Evolutionary conservation across 306 rosid species (phyloP).

Genomic region (Hippophae rhamnoides): DNA sequence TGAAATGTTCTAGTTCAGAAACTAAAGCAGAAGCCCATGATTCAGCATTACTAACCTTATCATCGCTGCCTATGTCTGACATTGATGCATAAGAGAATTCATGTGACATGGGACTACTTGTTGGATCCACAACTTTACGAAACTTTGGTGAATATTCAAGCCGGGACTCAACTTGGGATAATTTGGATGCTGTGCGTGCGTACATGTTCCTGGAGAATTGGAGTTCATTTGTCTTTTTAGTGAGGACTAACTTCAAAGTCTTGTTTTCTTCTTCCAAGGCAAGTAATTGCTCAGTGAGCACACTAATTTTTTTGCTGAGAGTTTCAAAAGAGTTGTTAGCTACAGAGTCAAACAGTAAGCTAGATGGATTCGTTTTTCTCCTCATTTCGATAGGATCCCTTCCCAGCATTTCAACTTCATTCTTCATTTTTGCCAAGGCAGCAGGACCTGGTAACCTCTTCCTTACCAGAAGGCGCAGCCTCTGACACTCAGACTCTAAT

Average conservation of each 20-base stretch:
- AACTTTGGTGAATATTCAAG: constrained; percentile 39
- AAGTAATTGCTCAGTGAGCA: constrained; percentile 44
- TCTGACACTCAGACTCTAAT: constrained; percentile 90
- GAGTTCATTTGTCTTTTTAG: constrained; percentile 55
- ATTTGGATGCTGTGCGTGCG: constrained; percentile 48
- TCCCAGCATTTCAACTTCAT: constrained; percentile 74
- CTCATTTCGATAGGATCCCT: constrained; percentile 45
- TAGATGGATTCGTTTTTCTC: constrained; percentile 36
- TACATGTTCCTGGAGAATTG: constrained; percentile 63
- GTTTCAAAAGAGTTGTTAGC: constrained; percentile 44
- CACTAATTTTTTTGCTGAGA: constrained; percentile 29
- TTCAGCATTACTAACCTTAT: constrained; percentile 68
- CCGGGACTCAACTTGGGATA: constrained; percentile 39
- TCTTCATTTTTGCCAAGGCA: constrained; percentile 74
- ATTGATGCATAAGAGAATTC: constrained; percentile 48
- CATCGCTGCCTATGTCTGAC: constrained; percentile 75
- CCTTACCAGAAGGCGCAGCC: constrained; percentile 67
- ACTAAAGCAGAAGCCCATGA: constrained; percentile 74
- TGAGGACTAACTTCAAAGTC: constrained; percentile 52
- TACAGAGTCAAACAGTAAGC: constrained; percentile 35
- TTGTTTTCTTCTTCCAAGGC: constrained; percentile 71
- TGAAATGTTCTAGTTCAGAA: constrained; percentile 61
- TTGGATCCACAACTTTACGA: constrained; percentile 28
- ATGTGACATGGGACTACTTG: constrained; percentile 25
- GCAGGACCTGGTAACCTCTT: constrained; percentile 93